Evolutionary conservation across 2,329 filamentous ascomycete genomes (phyloP).

Genomic region (Xylariaceae sp.): DNA sequence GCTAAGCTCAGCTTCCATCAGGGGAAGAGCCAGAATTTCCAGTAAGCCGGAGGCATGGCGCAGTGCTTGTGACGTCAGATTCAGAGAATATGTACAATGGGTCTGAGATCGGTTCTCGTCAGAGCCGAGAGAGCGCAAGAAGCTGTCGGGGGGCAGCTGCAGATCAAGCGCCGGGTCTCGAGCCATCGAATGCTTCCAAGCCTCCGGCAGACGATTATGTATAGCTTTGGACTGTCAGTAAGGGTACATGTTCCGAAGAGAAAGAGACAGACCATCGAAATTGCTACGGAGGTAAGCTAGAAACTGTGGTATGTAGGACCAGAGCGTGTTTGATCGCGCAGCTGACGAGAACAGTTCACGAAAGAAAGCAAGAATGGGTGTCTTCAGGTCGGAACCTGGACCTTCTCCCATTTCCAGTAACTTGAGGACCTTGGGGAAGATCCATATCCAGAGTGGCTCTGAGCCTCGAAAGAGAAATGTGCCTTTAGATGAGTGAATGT

Average conservation of each 20-base stretch:
- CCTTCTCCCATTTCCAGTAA: slow-evolving; percentile 45
- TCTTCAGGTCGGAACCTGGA: slow-evolving; percentile 42
- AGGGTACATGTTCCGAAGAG: not conserved
- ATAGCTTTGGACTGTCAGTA: slow-evolving; percentile 23
- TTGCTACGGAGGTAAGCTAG: slow-evolving; percentile 46
- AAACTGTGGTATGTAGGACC: slow-evolving; percentile 40
- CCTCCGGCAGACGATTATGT: slow-evolving; percentile 23
- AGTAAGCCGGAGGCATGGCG: slow-evolving; percentile 42
- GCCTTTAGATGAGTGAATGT: slow-evolving; percentile 26
- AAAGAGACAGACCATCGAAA: slow-evolving; percentile 38
- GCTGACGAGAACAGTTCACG: slow-evolving; percentile 42
- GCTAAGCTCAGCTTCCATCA: slow-evolving; percentile 31
- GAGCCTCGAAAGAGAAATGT: slow-evolving; percentile 47
- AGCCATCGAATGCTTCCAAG: slow-evolving; percentile 23
- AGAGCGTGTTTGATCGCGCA: slow-evolving; percentile 40
- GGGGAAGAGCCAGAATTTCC: slow-evolving; percentile 38
- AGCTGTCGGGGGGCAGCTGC: slow-evolving; percentile 36
- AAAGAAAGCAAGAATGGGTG: slow-evolving; percentile 50
- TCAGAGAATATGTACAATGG: slow-evolving; percentile 38
- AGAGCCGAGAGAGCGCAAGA: slow-evolving; percentile 27
- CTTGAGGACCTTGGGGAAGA: slow-evolving; percentile 52
- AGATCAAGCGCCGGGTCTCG: slow-evolving; percentile 27
- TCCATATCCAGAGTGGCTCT: slow-evolving; percentile 62
- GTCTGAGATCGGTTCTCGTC: slow-evolving; percentile 21
- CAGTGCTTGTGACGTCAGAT: slow-evolving; percentile 38